phyloP scores from a whole-genome alignment of 2,329 filamentous ascomycete genomes.

The Fusarium incarnatum region DNA sequence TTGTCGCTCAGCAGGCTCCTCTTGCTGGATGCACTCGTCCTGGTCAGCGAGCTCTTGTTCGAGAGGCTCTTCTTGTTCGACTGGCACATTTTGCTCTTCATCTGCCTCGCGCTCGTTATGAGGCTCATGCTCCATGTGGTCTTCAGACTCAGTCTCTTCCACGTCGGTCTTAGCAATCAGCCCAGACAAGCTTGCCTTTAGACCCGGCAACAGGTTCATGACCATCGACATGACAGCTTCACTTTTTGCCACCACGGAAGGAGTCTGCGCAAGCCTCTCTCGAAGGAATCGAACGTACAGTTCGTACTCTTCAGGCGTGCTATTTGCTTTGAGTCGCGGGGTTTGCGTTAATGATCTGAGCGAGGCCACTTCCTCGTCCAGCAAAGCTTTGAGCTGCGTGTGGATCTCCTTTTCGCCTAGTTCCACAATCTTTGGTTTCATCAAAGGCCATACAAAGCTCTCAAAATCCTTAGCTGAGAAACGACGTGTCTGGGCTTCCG shows the following conservation, averaged over 20 bases:
- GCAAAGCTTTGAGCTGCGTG: fast-evolving
- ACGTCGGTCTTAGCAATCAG: not conserved
- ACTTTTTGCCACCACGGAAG: fast-evolving
- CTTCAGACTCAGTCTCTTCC: not conserved
- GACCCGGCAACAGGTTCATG: not conserved
- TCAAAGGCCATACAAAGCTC: not conserved
- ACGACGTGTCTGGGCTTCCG: fast-evolving
- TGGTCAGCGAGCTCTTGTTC: not conserved
- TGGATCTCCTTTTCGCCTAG: not conserved
- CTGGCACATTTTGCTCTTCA: not conserved
- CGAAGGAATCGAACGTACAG: not conserved
- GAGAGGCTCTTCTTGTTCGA: not conserved
- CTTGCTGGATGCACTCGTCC: not conserved
- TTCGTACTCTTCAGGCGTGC: not conserved
- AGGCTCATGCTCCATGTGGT: not conserved
- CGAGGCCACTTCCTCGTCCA: not conserved
- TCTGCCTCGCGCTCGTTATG: not conserved
- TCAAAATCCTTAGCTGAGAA: not conserved
- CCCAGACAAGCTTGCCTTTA: not conserved
- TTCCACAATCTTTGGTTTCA: not conserved
- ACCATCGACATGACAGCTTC: constrained; percentile 12
- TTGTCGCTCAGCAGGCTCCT: not conserved
- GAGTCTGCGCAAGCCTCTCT: not conserved
- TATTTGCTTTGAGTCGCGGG: not conserved
- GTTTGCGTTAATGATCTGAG: not conserved